Evolutionary conservation across 768 basidiomycete genomes (phyloP).

Genomic region (Tricholoma matsutake): DNA sequence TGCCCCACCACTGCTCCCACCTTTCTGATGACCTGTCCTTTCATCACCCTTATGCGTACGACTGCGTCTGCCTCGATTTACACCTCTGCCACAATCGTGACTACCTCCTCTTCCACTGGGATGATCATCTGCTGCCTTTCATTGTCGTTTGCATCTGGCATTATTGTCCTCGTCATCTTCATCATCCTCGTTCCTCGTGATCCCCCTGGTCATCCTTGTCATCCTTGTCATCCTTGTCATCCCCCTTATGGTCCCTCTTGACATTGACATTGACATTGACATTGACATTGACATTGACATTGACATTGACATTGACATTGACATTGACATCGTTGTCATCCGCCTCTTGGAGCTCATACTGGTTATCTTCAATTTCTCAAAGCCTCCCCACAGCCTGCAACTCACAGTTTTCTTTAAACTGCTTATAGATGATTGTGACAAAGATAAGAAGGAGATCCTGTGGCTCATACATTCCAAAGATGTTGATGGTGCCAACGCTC

Average conservation of each 20-base stretch:
- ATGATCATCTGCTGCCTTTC: background rate
- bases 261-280: too few species aligned
- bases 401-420: background rate
- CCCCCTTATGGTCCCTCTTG: background rate
- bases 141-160: background rate
- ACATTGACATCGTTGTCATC: background rate
- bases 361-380: background rate
- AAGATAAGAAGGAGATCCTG: background rate
- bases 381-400: background rate
- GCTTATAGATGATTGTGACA: background rate
- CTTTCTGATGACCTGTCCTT: background rate
- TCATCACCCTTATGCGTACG: background rate
- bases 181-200: background rate
- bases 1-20: background rate
- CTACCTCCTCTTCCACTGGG: background rate
- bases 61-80: background rate
- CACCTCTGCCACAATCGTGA: background rate
- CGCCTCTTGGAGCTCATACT: background rate
- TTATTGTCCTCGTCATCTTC: background rate
- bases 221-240: background rate
- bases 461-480: background rate
- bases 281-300: too few species aligned
- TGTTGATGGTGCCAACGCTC: background rate
- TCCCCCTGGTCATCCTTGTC: too few species aligned
- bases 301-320: background rate